Evolutionary conservation across 2,329 filamentous ascomycete genomes (phyloP), one percentile per base, ranked within the genome.

Genomic region (Harringtonia lauricola): DNA sequence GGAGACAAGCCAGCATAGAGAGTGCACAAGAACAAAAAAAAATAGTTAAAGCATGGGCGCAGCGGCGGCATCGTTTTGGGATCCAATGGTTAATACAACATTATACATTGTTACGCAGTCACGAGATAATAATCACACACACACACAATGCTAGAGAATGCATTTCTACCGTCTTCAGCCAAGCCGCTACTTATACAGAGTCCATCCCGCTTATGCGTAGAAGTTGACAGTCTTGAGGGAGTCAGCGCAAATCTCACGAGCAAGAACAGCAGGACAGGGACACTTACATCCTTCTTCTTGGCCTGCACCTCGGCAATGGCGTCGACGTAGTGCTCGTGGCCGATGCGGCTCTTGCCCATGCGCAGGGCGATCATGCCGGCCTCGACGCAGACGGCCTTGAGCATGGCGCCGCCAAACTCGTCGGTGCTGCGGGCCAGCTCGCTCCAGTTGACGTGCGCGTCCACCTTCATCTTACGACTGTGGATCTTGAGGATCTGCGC

Each of bases 341-440:
- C 85, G 59, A 98, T 92, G 76, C 95, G 95, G 67, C 83, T 88
- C 73, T 94, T 89, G 49, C 92, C 92, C 63, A 83, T 87, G 54
- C 92, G 79, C 59, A 98, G 71, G 24, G 92, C 92, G 67, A 98
- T 98, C 92, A 98, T 98, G 61, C 92, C 92, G 41, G 92, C 92
- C 70, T 98, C 92, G 22, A 98, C 92, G 63, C 92, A 98, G 19
- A 98, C 92, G 36, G 92, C 92, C 75, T 98, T 98, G 55, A 98
- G 70, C 79, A 94, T 90, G 48, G 92, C 92, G 61, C 92, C 92
- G 47, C 92, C 92, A 62, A 98, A 98, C 67, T 98, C 92, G 62
- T 98, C 92, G 17, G 92, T 98, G 67, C 88, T 95, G 58, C 92
- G 80, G 8, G 92, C 92, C 67, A 98, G 64, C 64, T 98, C 92